Conservation (phyloP, 441 rosid species). For the Eutrema salsugineum region DNA sequence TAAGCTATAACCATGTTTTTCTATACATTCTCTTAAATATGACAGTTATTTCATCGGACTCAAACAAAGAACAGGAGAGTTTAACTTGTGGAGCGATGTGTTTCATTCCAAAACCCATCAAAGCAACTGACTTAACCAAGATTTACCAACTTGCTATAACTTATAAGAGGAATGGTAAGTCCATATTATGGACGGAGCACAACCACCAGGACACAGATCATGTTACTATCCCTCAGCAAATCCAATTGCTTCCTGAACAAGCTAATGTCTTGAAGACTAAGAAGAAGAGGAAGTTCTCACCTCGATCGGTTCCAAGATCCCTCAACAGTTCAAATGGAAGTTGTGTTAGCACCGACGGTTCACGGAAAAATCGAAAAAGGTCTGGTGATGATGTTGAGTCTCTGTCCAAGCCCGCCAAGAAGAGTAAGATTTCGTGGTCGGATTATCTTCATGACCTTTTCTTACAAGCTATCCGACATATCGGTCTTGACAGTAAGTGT, state of each 20-base stretch:
- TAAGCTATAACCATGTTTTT: background rate
- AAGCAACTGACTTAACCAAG: slow-evolving; percentile 40
- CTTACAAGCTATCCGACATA: slow-evolving; percentile 54
- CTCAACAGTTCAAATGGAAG: slow-evolving; percentile 6
- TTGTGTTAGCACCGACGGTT: background rate
- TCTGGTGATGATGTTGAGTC: slow-evolving; percentile 23
- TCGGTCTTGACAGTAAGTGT: slow-evolving; percentile 72
- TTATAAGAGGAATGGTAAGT: slow-evolving; percentile 34
- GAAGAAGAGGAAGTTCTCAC: background rate
- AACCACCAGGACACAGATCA: background rate
- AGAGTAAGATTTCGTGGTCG: slow-evolving; percentile 67
- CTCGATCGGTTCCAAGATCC: background rate
- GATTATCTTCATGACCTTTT: slow-evolving; percentile 60
- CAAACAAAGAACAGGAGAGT: slow-evolving; percentile 38
- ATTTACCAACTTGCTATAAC: slow-evolving; percentile 51
- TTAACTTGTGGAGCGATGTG: slow-evolving; percentile 54
- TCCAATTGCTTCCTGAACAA: slow-evolving; percentile 6
- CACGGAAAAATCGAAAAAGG: slow-evolving; percentile 5
- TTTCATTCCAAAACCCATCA: slow-evolving; percentile 63
- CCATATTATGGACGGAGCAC: slow-evolving; percentile 13
- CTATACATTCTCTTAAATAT: background rate
- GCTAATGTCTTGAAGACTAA: background rate
- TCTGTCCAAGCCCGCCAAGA: slow-evolving; percentile 31
- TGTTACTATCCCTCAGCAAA: slow-evolving; percentile 17
- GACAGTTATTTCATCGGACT: slow-evolving; percentile 71